Evolutionary conservation across 1,284 basidiomycete genomes (phyloP).

Genomic region (Heimioporus retisporus): DNA sequence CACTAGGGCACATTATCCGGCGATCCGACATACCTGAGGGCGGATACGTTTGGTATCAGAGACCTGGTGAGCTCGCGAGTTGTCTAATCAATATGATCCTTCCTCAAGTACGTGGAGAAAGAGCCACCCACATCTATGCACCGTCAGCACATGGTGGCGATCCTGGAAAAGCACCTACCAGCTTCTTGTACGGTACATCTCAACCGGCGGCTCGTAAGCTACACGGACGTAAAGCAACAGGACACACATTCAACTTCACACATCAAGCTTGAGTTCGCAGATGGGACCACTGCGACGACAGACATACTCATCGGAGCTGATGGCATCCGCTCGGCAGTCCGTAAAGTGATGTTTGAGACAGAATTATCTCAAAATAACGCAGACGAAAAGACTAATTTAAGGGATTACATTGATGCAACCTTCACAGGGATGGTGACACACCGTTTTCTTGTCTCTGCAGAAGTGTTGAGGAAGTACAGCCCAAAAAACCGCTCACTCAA

Average conservation of each 20-base stretch:
- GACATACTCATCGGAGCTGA: conserved; percentile 26
- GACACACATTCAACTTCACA: background rate
- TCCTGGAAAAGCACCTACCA: conserved; percentile 32
- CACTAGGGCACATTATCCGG: conserved; percentile 16
- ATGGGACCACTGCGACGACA: conserved; percentile 28
- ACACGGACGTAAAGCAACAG: conserved; percentile 16
- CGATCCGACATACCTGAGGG: conserved; percentile 31
- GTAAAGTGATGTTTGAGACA: conserved; percentile 28
- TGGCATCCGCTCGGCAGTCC: conserved; percentile 32
- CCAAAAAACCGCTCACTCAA: conserved; percentile 17
- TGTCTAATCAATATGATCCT: too few species aligned
- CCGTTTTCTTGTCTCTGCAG: conserved; percentile 29
- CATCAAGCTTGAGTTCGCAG: conserved; percentile 26
- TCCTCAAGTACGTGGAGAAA: conserved; percentile 5
- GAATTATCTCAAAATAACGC: conserved; percentile 11
- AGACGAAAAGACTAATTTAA: conserved; percentile 8
- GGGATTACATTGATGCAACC: conserved; percentile 26
- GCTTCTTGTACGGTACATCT: conserved; percentile 30
- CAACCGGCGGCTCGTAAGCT: conserved; percentile 29
- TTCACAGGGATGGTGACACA: conserved; percentile 32
- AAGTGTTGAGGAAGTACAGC: conserved; percentile 16
- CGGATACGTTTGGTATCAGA: conserved; percentile 31
- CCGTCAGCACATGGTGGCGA: conserved; percentile 33
- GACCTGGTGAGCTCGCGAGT: conserved; percentile 14
- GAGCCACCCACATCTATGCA: conserved; percentile 27